A percentile compares a stretch with the other conserved stretches of the same genome.
Conservation (phyloP, 2,329 filamentous ascomycete species). For the Ambrosiella cleistominuta region DNA sequence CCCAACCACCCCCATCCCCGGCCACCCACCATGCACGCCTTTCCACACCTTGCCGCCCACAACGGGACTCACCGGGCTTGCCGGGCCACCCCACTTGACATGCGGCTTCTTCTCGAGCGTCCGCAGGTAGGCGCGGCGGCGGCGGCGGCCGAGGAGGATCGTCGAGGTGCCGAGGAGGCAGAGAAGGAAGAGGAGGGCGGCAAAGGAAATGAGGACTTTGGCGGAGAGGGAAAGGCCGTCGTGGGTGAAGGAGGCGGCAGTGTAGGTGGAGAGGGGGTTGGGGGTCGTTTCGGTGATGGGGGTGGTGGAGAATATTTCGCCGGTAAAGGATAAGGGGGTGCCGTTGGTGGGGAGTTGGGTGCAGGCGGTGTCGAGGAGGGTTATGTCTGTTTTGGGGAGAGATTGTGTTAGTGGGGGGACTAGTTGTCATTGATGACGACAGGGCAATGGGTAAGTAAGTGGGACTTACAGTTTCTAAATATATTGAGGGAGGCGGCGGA, state of each 20-base stretch:
- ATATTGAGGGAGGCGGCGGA: constrained; percentile 21
- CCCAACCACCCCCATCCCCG: not conserved
- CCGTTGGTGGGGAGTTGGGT: constrained; percentile 32
- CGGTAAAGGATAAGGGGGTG: constrained; percentile 30
- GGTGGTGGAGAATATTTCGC: constrained; percentile 32
- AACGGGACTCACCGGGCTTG: constrained; percentile 19
- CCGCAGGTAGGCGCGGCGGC: constrained; percentile 33
- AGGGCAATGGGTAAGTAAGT: not conserved
- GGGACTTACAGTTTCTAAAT: constrained; percentile 35
- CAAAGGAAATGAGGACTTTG: constrained; percentile 41
- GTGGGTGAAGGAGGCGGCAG: constrained; percentile 24
- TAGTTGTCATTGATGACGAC: not conserved
- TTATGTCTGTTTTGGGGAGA: constrained; percentile 23
- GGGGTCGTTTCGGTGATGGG: constrained; percentile 34
- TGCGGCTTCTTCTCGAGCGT: constrained; percentile 23
- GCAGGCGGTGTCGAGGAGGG: constrained; percentile 38
- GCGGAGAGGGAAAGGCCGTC: constrained; percentile 34
- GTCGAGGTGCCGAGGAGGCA: constrained; percentile 32
- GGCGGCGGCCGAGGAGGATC: constrained; percentile 38
- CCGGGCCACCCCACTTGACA: constrained; percentile 2
- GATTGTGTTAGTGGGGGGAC: not conserved
- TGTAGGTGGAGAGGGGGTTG: constrained; percentile 23
- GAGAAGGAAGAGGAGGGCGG: constrained; percentile 31
- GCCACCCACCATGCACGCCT: constrained; percentile 3
- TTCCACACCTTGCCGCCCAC: constrained; percentile 20